Percentiles rank a stretch among this genome's conserved stretches.
Conservation (phyloP, 495 filamentous ascomycete genomes). For the Hypoxylon intermedium region DNA sequence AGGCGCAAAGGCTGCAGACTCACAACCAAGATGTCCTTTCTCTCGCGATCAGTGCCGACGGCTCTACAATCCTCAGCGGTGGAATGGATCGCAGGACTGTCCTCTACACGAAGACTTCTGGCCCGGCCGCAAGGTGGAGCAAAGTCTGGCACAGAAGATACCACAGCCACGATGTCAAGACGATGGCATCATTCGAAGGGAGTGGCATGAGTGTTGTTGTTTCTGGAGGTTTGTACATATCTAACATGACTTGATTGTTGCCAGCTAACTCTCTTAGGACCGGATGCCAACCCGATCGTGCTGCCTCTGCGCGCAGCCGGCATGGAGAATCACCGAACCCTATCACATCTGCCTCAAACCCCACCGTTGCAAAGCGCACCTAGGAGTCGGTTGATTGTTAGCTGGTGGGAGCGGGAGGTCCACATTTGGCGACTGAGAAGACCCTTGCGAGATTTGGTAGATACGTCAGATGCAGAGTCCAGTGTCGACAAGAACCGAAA, state of each 20-base stretch:
- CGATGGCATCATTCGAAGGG: conserved; percentile 89
- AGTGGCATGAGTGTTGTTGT: conserved; percentile 83
- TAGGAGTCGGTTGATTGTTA: conserved; percentile 75
- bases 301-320: conserved; percentile 80
- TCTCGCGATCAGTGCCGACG: conserved; percentile 78
- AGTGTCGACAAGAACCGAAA: conserved; percentile 57
- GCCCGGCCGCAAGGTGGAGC: conserved; percentile 72
- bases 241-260: neutral
- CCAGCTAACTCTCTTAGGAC: conserved; percentile 65
- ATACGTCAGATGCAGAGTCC: conserved; percentile 43
- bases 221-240: conserved; percentile 76
- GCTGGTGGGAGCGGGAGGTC: conserved; percentile 92
- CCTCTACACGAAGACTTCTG: conserved; percentile 71
- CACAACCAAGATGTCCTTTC: conserved; percentile 92
- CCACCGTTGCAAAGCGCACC: conserved; percentile 73
- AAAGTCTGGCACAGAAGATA: conserved; percentile 82
- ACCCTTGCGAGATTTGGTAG: conserved; percentile 56
- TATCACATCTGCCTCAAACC: conserved; percentile 81
- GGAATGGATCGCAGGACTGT: conserved; percentile 89
- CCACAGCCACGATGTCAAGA: conserved; percentile 93
- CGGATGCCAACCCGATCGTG: conserved; percentile 82
- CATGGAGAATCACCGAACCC: conserved; percentile 77
- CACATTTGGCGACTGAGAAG: conserved; percentile 76
- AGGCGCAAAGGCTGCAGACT: conserved; percentile 80
- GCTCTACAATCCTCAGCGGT: conserved; percentile 84